A percentile compares a stretch with the other conserved stretches of the same genome.
Conservation (phyloP, 371 early-diverging fungal species). For the Globomyces sp. region DNA sequence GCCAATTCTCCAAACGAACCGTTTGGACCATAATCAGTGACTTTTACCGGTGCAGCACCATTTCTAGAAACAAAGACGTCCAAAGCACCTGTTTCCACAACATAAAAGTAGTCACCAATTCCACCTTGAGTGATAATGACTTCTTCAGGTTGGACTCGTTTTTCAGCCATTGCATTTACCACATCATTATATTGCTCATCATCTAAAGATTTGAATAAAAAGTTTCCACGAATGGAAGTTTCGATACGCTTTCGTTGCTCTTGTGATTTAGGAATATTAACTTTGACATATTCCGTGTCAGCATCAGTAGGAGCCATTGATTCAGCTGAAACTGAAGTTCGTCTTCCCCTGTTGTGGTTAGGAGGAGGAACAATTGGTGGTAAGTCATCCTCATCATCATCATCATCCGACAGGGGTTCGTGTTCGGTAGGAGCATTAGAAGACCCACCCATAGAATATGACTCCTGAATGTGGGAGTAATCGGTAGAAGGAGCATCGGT, state of each 20-base stretch:
- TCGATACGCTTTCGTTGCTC: slow-evolving; percentile 83
- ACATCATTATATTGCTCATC: slow-evolving; percentile 95
- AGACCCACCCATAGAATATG: slow-evolving; percentile 1
- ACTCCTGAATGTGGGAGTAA: slow-evolving; percentile 11
- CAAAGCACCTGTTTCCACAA: slow-evolving; percentile 93
- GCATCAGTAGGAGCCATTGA: slow-evolving; percentile 89
- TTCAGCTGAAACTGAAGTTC: slow-evolving; percentile 95
- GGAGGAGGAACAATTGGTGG: slow-evolving; percentile 22
- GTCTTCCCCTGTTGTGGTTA: slow-evolving; percentile 65
- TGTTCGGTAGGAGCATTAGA: not conserved
- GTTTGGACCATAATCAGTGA: slow-evolving; percentile 74
- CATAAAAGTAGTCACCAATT: slow-evolving; percentile 96
- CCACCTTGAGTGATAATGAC: slow-evolving; percentile 94
- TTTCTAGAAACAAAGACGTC: slow-evolving; percentile 77
- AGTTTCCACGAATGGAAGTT: slow-evolving; percentile 78
- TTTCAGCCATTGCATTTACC: slow-evolving; percentile 95
- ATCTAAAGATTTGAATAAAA: slow-evolving; percentile 89
- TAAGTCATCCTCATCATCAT: slow-evolving; percentile 55
- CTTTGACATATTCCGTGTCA: slow-evolving; percentile 68
- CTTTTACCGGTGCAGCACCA: slow-evolving; percentile 59
- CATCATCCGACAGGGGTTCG: slow-evolving; percentile 42
- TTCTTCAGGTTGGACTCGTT: slow-evolving; percentile 67
- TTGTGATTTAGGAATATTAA: slow-evolving; percentile 81
- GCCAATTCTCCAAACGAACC: slow-evolving; percentile 97
- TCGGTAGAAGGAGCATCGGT: not conserved